Conservation (phyloP, 768 basidiomycete genomes). For the Punctularia strigosozonata region DNA sequence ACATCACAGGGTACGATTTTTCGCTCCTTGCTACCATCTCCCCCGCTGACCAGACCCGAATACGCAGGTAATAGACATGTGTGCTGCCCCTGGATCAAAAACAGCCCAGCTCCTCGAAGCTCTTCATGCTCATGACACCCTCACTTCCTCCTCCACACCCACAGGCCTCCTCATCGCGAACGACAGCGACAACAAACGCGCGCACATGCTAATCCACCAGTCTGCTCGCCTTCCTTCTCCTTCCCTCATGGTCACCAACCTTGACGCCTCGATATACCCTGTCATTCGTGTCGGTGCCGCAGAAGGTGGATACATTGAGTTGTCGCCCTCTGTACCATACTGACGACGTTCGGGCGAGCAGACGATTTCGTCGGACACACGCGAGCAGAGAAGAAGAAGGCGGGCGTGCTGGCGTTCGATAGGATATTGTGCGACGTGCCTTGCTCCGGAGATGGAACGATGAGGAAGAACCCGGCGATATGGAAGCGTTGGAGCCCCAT, state of each 20-base stretch:
- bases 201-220: constrained; percentile 95
- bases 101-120: constrained; percentile 96
- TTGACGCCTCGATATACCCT: constrained; percentile 86
- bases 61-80: constrained; percentile 83
- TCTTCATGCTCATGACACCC: constrained; percentile 68
- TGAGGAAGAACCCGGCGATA: constrained; percentile 89
- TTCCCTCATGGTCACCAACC: constrained; percentile 88
- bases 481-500: constrained; percentile 88
- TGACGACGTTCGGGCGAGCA: background rate
- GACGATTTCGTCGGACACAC: constrained; percentile 16
- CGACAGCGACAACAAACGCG: constrained; percentile 88
- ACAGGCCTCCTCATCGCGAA: constrained; percentile 88
- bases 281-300: constrained; percentile 35
- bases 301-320: constrained; percentile 1
- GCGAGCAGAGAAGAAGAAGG: constrained; percentile 21
- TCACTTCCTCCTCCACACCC: constrained; percentile 55
- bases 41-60: background rate
- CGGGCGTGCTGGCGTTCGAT: constrained; percentile 67
- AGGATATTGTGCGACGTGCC: constrained; percentile 95
- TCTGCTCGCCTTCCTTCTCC: constrained; percentile 89
- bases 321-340: no score
- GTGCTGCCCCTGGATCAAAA: constrained; percentile 97
- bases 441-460: constrained; percentile 93
- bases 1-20: constrained; percentile 56
- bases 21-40: background rate